phyloP scores from a whole-genome alignment of 2,329 filamentous ascomycete genomes.

The Aureobasidium leucospermi region DNA sequence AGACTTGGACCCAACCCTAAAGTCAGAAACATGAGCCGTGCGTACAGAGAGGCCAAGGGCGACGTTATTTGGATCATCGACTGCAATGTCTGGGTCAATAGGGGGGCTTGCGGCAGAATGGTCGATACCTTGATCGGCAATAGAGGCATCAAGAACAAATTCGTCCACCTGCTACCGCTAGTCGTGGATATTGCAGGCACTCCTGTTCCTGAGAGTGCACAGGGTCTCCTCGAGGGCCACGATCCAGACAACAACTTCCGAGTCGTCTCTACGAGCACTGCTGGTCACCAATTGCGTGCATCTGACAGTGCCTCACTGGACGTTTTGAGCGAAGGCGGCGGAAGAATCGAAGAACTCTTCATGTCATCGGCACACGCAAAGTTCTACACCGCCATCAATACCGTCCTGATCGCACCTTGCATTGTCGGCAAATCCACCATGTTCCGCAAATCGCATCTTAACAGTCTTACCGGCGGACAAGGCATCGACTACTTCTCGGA shows the following conservation, averaged over 20 bases:
- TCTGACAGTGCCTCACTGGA: background rate
- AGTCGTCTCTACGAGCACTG: conserved; percentile 20
- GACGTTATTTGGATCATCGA: conserved; percentile 93
- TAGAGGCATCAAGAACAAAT: conserved; percentile 59
- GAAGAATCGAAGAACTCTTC: conserved; percentile 87
- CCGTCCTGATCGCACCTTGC: conserved; percentile 82
- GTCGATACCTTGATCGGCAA: conserved; percentile 77
- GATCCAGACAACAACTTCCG: conserved; percentile 13
- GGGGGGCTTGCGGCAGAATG: conserved; percentile 75
- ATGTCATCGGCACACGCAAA: conserved; percentile 91
- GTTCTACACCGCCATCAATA: conserved; percentile 97
- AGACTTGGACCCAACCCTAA: conserved; percentile 90
- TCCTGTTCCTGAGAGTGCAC: conserved; percentile 21
- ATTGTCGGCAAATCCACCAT: conserved; percentile 97
- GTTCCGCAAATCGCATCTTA: conserved; percentile 88
- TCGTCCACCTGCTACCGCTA: conserved; percentile 88
- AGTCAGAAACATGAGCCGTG: conserved; percentile 90
- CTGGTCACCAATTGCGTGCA: conserved; percentile 15
- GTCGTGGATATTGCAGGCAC: conserved; percentile 60
- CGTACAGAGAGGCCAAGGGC: conserved; percentile 78
- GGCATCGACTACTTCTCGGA: conserved; percentile 91
- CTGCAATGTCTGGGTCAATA: conserved; percentile 89
- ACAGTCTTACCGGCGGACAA: conserved; percentile 57
- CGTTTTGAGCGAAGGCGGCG: conserved; percentile 50
- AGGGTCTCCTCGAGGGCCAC: conserved; percentile 17